Evolutionary conservation across 148 eudicot species (phyloP).

Genomic region (Silene latifolia): DNA sequence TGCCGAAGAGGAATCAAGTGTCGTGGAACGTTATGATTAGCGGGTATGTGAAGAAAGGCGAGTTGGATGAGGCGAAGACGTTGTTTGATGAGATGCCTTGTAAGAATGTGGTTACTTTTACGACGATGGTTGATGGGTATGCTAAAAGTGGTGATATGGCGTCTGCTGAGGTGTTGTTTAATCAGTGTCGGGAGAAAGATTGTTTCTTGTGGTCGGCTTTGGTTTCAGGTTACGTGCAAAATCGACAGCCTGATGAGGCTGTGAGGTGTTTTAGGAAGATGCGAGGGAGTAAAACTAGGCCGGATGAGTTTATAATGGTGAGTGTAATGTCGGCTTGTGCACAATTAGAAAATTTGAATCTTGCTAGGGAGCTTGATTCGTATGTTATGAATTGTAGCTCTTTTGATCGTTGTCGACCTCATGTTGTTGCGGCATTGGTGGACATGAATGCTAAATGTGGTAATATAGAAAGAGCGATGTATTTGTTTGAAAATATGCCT

Average conservation of each 20-base stretch:
- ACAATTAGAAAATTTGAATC: slow-evolving; percentile 43
- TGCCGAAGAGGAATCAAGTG: slow-evolving; percentile 44
- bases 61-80: slow-evolving; percentile 37
- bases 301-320: slow-evolving; percentile 55
- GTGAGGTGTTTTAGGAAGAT: slow-evolving; percentile 44
- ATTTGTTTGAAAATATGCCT: slow-evolving; percentile 50
- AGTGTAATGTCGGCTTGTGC: slow-evolving; percentile 82
- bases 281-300: slow-evolving; percentile 38
- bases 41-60: slow-evolving; percentile 47
- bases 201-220: slow-evolving; percentile 63
- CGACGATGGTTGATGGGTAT: slow-evolving; percentile 62
- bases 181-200: slow-evolving; percentile 42
- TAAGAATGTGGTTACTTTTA: slow-evolving; percentile 47
- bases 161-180: slow-evolving; percentile 55
- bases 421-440: slow-evolving; percentile 60
- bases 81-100: slow-evolving; percentile 63
- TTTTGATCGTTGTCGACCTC: slow-evolving; percentile 37
- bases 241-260: slow-evolving; percentile 58
- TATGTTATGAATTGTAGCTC: slow-evolving; percentile 33
- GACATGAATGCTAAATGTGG: slow-evolving; percentile 84
- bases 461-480: slow-evolving; percentile 50
- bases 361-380: slow-evolving; percentile 61
- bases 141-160: slow-evolving; percentile 66
- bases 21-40: slow-evolving; percentile 62
- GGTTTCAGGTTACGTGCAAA: slow-evolving; percentile 61